A percentile compares a stretch with the other conserved stretches of the same genome.
Conservation (phyloP, 2,329 filamentous ascomycete species). For the Bipolaris bicolor region DNA sequence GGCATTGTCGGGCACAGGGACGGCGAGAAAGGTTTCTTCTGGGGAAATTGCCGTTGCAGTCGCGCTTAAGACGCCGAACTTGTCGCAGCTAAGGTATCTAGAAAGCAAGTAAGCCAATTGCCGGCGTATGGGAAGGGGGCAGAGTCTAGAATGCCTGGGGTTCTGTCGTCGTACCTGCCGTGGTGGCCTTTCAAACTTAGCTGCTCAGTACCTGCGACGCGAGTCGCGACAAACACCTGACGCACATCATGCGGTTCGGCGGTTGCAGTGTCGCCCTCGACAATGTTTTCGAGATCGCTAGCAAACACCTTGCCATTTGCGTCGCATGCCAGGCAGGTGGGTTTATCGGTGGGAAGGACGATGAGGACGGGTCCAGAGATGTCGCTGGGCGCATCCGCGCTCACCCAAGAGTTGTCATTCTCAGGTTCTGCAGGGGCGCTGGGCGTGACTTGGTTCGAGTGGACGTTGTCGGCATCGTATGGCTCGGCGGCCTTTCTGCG, state of each 20-base stretch:
- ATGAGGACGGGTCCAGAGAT: slow-evolving; percentile 82
- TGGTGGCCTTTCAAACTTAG: slow-evolving; percentile 90
- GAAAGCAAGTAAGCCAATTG: background rate
- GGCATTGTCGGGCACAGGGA: slow-evolving; percentile 66
- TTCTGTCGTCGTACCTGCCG: slow-evolving; percentile 64
- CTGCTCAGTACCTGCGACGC: slow-evolving; percentile 78
- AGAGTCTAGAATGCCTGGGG: background rate
- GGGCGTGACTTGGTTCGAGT: slow-evolving; percentile 45
- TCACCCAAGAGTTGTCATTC: slow-evolving; percentile 89
- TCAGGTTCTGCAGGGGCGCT: slow-evolving; percentile 54
- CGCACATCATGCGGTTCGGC: slow-evolving; percentile 95
- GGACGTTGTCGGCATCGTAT: slow-evolving; percentile 49
- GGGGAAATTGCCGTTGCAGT: slow-evolving; percentile 80
- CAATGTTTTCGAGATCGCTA: slow-evolving; percentile 81
- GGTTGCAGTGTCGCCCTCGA: slow-evolving; percentile 80
- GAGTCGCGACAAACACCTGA: slow-evolving; percentile 92
- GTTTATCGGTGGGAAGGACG: slow-evolving; percentile 75
- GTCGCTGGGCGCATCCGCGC: slow-evolving; percentile 75
- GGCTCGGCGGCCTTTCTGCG: slow-evolving; percentile 73
- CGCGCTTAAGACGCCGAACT: slow-evolving; percentile 77
- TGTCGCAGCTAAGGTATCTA: slow-evolving; percentile 86
- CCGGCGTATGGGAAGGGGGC: background rate
- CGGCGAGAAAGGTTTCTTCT: slow-evolving; percentile 79
- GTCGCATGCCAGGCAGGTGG: slow-evolving; percentile 82
- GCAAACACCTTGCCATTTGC: slow-evolving; percentile 85